A percentile compares a stretch with the other conserved stretches of the same genome.
Conservation (phyloP, 208 protist species). For the Polymyxa betae region DNA sequence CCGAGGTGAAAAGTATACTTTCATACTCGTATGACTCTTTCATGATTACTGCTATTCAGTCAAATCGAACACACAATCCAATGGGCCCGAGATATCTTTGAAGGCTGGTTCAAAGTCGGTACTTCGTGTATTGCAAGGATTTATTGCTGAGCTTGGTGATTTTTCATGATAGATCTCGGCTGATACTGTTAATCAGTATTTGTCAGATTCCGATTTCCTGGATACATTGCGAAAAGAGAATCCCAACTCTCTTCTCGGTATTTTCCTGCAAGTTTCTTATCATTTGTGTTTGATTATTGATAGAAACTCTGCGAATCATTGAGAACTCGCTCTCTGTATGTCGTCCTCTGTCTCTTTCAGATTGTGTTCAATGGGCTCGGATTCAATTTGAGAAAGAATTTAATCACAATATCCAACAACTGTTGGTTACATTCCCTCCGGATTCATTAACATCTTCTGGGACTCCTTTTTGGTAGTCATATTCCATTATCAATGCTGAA, state of each 20-base stretch:
- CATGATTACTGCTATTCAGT: constrained; percentile 77
- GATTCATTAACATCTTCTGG: constrained; percentile 73
- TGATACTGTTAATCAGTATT: constrained; percentile 73
- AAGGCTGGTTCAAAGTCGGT: constrained; percentile 74
- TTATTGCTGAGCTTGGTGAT: constrained; percentile 54
- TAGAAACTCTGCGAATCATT: constrained; percentile 77
- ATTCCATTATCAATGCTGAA: neutral
- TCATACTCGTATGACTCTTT: constrained; percentile 97
- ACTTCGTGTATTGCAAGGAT: too few species aligned
- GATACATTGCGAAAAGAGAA: constrained; percentile 74
- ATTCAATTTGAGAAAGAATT: constrained; percentile 92
- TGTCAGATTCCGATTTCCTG: constrained; percentile 63
- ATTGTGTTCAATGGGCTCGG: constrained; percentile 92
- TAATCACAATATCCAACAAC: constrained; percentile 89
- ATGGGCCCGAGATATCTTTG: constrained; percentile 79
- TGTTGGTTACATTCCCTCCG: constrained; percentile 95
- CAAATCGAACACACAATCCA: constrained; percentile 63
- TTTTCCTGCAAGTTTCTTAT: too few species aligned
- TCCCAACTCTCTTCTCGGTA: constrained; percentile 74
- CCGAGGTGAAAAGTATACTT: too few species aligned
- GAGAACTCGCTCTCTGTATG: constrained; percentile 75
- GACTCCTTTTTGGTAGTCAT: neutral
- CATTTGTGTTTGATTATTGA: too few species aligned
- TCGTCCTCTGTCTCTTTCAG: constrained; percentile 80
- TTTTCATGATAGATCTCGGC: too few species aligned